Percentiles rank a stretch among this genome's conserved stretches.
These are phyloP conservation scores for Paraurostyla sp. DNA, from an alignment of 73 alveolate species.

Conservation along the genomic window DNA sequence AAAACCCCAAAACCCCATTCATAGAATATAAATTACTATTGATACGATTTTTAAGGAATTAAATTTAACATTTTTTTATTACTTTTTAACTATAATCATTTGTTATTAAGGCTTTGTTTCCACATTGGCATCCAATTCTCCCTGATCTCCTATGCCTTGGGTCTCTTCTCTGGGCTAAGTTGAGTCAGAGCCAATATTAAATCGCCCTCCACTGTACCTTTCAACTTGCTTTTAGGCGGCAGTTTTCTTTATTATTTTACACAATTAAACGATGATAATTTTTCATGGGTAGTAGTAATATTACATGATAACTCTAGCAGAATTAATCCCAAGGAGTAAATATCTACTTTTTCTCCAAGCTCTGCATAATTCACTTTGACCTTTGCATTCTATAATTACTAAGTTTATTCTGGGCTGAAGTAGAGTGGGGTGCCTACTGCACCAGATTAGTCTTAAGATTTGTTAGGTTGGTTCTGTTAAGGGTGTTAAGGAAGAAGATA, in stretches of 20 bases:
- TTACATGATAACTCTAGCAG: conserved; percentile 83
- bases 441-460: conserved; percentile 66
- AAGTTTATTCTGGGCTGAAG: conserved; percentile 90
- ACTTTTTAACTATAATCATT: too few species aligned
- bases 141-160: background rate
- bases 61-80: too few species aligned
- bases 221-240: conserved; percentile 45
- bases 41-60: too few species aligned
- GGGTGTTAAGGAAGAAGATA: conserved; percentile 1
- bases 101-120: background rate
- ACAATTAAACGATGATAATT: conserved; percentile 2
- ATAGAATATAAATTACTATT: too few species aligned
- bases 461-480: background rate
- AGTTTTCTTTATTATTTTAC: conserved; percentile 44
- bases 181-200: background rate
- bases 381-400: background rate
- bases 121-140: conserved; percentile 17
- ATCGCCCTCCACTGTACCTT: conserved; percentile 51
- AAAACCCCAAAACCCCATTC: too few species aligned
- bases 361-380: conserved; percentile 68
- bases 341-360: conserved; percentile 84
- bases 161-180: conserved; percentile 24
- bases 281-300: conserved; percentile 68
- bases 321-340: conserved; percentile 90
- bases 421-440: conserved; percentile 90